Evolutionary conservation across 768 basidiomycete species (phyloP).

Genomic region (Leccinellum rugosiceps): DNA sequence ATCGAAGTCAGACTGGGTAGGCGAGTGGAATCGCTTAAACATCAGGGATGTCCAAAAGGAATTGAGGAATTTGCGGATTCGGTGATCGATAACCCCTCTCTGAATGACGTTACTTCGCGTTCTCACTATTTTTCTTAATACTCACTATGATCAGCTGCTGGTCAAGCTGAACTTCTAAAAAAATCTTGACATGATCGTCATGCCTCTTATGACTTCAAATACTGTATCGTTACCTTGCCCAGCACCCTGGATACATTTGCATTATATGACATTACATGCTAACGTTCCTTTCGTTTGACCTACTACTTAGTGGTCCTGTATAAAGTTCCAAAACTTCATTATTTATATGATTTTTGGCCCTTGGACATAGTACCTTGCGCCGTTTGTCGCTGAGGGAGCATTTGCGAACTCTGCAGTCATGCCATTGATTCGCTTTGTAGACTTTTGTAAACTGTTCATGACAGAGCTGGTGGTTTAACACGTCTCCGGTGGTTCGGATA

Average conservation of each 20-base stretch:
- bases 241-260: not conserved
- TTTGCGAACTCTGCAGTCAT: not conserved
- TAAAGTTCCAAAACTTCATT: not conserved
- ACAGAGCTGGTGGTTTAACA: not conserved
- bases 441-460: not conserved
- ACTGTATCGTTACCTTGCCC: constrained; percentile 11
- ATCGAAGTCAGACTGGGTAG: constrained; percentile 29
- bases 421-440: not conserved
- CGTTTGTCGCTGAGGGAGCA: not conserved
- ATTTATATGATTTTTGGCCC: constrained; percentile 1
- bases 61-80: constrained; percentile 28
- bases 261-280: not conserved
- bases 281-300: not conserved
- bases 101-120: not conserved
- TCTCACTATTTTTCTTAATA: not conserved
- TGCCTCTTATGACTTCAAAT: constrained; percentile 1
- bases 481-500: not conserved
- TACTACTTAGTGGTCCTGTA: not conserved
- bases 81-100: constrained; percentile 3
- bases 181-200: not conserved
- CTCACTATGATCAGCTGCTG: constrained; percentile 13
- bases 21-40: constrained; percentile 40
- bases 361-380: not conserved
- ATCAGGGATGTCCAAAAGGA: constrained; percentile 39
- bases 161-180: constrained; percentile 1